Percentiles rank a stretch among this genome's conserved stretches.
Evolutionary conservation across 2,329 filamentous ascomycete genomes (phyloP).

Genomic region (Botryotinia convoluta): DNA sequence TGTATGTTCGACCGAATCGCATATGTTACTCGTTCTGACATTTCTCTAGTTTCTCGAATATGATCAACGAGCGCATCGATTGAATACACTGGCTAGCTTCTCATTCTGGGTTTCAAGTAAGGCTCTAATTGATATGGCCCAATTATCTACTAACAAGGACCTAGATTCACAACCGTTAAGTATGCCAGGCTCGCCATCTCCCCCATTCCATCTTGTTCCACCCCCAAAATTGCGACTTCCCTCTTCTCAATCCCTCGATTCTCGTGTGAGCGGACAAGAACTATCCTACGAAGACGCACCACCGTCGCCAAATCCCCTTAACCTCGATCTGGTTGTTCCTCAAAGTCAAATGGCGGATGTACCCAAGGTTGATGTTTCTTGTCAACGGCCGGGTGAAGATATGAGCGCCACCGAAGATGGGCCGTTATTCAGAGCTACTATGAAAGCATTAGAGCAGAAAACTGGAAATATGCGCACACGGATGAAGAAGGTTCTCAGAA

Average conservation of each 20-base stretch:
- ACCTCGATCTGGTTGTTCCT: constrained; percentile 39
- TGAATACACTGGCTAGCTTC: constrained; percentile 87
- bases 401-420: constrained; percentile 85
- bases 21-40: constrained; percentile 25
- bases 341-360: constrained; percentile 32
- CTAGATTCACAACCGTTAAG: constrained; percentile 43
- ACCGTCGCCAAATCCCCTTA: constrained; percentile 48
- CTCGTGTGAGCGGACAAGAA: constrained; percentile 72
- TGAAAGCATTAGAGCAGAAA: constrained; percentile 95
- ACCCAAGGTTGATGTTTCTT: constrained; percentile 84
- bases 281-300: constrained; percentile 53
- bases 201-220: constrained; percentile 68
- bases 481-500: constrained; percentile 95
- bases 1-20: constrained; percentile 47
- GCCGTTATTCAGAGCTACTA: constrained; percentile 91
- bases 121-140: constrained; percentile 31
- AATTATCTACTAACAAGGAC: constrained; percentile 26
- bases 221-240: constrained; percentile 77
- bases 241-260: constrained; percentile 85
- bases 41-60: constrained; percentile 82
- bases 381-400: constrained; percentile 81
- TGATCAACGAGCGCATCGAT: constrained; percentile 83
- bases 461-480: constrained; percentile 89
- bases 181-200: constrained; percentile 65
- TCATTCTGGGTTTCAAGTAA: constrained; percentile 90